phyloP scores from a whole-genome alignment of 1,284 basidiomycete genomes.

The Ceratobasidium sp. region DNA sequence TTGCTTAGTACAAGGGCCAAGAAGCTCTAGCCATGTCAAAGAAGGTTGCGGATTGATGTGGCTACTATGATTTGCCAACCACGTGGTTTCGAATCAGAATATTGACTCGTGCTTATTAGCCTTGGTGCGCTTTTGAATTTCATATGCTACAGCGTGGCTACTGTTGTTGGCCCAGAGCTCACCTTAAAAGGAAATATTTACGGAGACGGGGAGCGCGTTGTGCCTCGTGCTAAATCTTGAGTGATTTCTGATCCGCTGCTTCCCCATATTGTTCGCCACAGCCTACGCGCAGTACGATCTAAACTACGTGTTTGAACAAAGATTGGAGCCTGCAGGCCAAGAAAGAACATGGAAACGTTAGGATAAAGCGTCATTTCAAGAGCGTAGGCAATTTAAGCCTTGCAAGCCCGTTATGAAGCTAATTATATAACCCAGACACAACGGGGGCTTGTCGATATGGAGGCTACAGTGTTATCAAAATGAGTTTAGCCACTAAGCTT shows the following conservation, averaged over 20 bases:
- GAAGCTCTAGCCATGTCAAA: background rate
- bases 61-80: background rate
- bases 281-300: background rate
- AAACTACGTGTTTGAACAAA: background rate
- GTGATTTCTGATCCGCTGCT: background rate
- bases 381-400: too few species aligned
- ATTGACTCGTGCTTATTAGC: background rate
- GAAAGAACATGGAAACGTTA: too few species aligned
- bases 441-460: too few species aligned
- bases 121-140: background rate
- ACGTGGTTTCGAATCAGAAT: background rate
- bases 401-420: too few species aligned
- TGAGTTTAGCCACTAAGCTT: too few species aligned
- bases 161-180: background rate
- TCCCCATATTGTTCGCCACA: background rate
- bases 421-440: too few species aligned
- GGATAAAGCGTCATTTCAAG: too few species aligned
- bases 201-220: background rate
- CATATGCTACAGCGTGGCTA: slow-evolving; percentile 2
- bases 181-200: slow-evolving; percentile 2
- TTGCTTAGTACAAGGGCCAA: background rate
- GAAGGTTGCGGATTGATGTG: background rate
- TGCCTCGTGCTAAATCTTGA: background rate
- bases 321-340: background rate
- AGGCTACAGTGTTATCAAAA: too few species aligned